Percentiles rank a stretch among this genome's conserved stretches.
Conservation (phyloP, 768 basidiomycete genomes). For the Lactifluus echinatus region DNA sequence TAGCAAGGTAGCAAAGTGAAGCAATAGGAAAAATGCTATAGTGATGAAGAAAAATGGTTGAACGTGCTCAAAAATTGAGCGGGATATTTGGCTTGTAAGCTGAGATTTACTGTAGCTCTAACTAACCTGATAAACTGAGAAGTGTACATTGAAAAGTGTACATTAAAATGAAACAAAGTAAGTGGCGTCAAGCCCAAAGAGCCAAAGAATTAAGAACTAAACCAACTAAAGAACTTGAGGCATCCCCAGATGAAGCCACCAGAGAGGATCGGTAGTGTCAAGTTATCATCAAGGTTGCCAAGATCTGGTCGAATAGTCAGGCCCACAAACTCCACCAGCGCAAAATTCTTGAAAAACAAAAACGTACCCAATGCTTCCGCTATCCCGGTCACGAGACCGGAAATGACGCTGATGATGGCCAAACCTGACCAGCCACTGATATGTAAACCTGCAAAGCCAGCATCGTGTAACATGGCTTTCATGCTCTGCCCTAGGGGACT, state of each 20-base stretch:
- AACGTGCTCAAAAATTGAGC: not conserved
- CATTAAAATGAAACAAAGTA: not conserved
- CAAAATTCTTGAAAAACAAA: constrained; percentile 5
- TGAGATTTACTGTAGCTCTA: constrained; percentile 8
- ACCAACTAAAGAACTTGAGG: constrained; percentile 35
- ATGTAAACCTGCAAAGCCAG: constrained; percentile 18
- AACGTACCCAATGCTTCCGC: constrained; percentile 83
- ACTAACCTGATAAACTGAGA: not conserved
- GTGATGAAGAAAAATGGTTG: not conserved
- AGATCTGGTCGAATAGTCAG: constrained; percentile 45
- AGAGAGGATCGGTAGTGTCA: constrained; percentile 82
- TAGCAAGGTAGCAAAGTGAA: not conserved
- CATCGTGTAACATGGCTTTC: constrained; percentile 23
- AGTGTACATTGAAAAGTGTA: not conserved
- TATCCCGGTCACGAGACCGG: constrained; percentile 74
- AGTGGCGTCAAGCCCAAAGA: not conserved
- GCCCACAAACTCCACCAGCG: not conserved
- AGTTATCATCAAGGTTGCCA: constrained; percentile 79
- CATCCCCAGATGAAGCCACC: constrained; percentile 62
- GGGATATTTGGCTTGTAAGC: not conserved
- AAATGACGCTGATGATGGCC: constrained; percentile 45
- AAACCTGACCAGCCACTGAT: constrained; percentile 44
- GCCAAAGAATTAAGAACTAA: constrained; percentile 21
- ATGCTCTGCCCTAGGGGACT: constrained; percentile 21
- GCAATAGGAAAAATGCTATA: not conserved